A percentile compares a stretch with the other conserved stretches of the same genome.
These are phyloP conservation scores for Boletus rufocinnamomeus DNA, from an alignment of 768 basidiomycete genomes.

Conservation along the genomic window DNA sequence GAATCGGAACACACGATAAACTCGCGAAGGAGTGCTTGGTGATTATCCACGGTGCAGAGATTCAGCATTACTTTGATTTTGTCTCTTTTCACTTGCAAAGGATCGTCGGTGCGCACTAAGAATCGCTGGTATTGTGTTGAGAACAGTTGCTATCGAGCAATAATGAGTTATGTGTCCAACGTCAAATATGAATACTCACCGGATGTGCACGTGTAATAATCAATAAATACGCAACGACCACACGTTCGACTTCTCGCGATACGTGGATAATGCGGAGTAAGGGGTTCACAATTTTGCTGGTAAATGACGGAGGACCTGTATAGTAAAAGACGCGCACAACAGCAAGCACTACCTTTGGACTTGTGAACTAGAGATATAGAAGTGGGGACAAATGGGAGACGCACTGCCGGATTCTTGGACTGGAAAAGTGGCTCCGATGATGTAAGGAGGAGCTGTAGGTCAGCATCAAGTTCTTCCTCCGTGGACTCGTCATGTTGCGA, in stretches of 20 bases:
- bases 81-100: constrained; percentile 61
- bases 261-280: constrained; percentile 69
- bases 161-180: constrained; percentile 1
- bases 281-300: constrained; percentile 63
- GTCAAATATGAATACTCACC: constrained; percentile 44
- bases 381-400: constrained; percentile 24
- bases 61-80: constrained; percentile 77
- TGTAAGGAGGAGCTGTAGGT: constrained; percentile 72
- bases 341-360: constrained; percentile 72
- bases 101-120: constrained; percentile 68
- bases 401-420: constrained; percentile 84
- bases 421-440: constrained; percentile 78
- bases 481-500: constrained; percentile 32
- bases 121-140: constrained; percentile 64
- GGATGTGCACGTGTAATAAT: constrained; percentile 65
- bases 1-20: constrained; percentile 63
- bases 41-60: constrained; percentile 66
- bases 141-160: constrained; percentile 47
- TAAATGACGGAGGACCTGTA: constrained; percentile 57
- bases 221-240: constrained; percentile 71
- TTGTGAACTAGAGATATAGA: not conserved
- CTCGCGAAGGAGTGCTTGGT: constrained; percentile 73
- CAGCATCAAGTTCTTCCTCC: constrained; percentile 73
- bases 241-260: constrained; percentile 73
- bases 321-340: constrained; percentile 76